Evolutionary conservation across 192 early-diverging fungal species (phyloP).

Genomic region (Lunasporangiospora selenospora): DNA sequence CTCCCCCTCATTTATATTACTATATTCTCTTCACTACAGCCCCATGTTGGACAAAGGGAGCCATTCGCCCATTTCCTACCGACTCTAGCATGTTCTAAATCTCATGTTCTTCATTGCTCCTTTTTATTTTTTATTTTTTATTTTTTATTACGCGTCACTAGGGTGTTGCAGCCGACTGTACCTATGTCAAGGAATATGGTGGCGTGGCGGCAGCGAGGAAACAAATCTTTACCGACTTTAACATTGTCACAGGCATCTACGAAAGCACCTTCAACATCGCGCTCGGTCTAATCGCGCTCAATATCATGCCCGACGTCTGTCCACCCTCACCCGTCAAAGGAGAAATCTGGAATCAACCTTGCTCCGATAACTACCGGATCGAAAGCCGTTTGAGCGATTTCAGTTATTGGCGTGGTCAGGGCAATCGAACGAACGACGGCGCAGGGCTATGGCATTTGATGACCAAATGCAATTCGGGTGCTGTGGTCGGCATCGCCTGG

Average conservation of each 20-base stretch:
- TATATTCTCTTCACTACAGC: too few relatives aligned
- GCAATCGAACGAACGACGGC: conserved; percentile 64
- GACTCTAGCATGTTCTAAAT: background rate
- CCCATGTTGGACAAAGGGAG: too few relatives aligned
- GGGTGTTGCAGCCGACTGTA: conserved; percentile 81
- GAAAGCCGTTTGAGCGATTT: conserved; percentile 85
- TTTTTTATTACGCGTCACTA: conserved; percentile 42
- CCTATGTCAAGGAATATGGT: conserved; percentile 65
- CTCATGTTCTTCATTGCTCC: background rate
- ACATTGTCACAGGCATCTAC: conserved; percentile 81
- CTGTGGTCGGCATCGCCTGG: conserved; percentile 91
- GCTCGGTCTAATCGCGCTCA: conserved; percentile 81
- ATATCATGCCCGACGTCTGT: conserved; percentile 69
- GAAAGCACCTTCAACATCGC: conserved; percentile 88
- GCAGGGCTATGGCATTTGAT: conserved; percentile 93
- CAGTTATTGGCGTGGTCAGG: conserved; percentile 81
- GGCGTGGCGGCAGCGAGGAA: conserved; percentile 61
- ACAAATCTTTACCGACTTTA: conserved; percentile 86
- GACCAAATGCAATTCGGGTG: conserved; percentile 81
- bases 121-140: conserved; percentile 1
- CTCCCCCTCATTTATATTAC: too few relatives aligned
- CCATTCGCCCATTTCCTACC: too few relatives aligned
- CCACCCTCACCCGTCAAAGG: conserved; percentile 47
- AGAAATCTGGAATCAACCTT: conserved; percentile 80
- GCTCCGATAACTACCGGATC: conserved; percentile 72